A percentile compares a stretch with the other conserved stretches of the same genome.
Evolutionary conservation across 371 early-diverging fungal species (phyloP).

Genomic region (Mycotypha africana): DNA sequence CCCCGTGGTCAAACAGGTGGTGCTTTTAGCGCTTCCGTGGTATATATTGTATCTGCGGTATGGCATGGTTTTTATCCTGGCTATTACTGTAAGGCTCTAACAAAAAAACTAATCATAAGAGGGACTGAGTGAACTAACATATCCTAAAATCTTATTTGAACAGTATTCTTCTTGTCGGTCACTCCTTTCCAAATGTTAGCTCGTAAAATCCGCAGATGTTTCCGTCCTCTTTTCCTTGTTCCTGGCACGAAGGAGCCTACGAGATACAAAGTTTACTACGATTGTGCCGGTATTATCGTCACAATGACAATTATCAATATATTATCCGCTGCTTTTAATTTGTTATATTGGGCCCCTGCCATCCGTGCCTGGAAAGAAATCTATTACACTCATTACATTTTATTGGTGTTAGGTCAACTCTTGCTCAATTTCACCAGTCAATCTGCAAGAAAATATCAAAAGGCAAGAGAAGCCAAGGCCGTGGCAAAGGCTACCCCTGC

Average conservation of each 20-base stretch:
- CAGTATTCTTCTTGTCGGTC: constrained; percentile 50
- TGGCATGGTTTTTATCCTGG: constrained; percentile 93
- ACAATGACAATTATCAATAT: constrained; percentile 63
- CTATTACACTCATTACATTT: constrained; percentile 44
- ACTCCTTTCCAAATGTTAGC: constrained; percentile 43
- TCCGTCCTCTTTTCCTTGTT: constrained; percentile 58
- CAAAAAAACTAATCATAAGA: too few species aligned
- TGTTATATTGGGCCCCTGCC: constrained; percentile 48
- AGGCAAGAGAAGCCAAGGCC: constrained; percentile 1
- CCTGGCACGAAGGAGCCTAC: constrained; percentile 25
- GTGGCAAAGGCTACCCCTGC: too few species aligned
- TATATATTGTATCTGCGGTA: constrained; percentile 72
- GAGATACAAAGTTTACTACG: constrained; percentile 47
- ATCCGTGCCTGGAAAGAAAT: constrained; percentile 49
- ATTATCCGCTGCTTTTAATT: constrained; percentile 60
- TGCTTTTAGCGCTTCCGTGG: constrained; percentile 50
- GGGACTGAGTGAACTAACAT: too few species aligned
- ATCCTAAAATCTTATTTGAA: neutral
- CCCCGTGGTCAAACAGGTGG: constrained; percentile 47
- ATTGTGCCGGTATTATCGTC: constrained; percentile 54
- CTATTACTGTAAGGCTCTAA: constrained; percentile 59
- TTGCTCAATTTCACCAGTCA: neutral
- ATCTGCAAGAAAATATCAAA: neutral
- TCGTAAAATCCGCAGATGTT: constrained; percentile 47
- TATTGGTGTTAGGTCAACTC: neutral